Base-by-base conservation (phyloP, 192 early-diverging fungal species). In the Coemansia sp. region DNA sequence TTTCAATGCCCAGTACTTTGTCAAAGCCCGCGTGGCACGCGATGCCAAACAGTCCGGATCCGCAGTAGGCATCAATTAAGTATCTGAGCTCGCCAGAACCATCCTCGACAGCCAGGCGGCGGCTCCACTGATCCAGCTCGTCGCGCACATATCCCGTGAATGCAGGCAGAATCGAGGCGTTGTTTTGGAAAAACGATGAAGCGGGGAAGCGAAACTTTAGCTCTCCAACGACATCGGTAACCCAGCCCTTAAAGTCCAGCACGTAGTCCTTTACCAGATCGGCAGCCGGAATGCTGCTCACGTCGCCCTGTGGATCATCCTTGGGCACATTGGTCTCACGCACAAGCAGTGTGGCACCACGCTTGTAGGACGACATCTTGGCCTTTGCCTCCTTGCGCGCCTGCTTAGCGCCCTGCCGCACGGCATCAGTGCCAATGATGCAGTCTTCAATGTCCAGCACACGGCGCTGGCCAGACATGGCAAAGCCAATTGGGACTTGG, bases 51-150 rank as follows among this genome's bases (percentile, higher is more conserved):
- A 92, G 70, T 10, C 91, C 91, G 1, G 91, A 86, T 11, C 91
- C 91, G 71, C 91, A 92, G 75, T 91, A 92, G 1, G 91, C 89
- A 64, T 92, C 91, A 29, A 92, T 85, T 22, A 91, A 80, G 53
- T 85, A 84, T 46, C 63, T 70, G 38, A 87, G 80, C 43, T 66
- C 77, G 52, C 84, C 68, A 49, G 68, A 58, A 58, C 72, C 43
- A 11, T 33, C 67, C 11, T 64, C 49, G 1, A 66, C 65, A 3
- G 39, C 58, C 46, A 78, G 47, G 11, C n/a, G 20, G 3, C 39
- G 34, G 66, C 73, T 72, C 80, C 80, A 83, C 29, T 46, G 68
- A 10, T 73, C 69, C 58, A 92, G 83, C 64, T 90, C 84, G n/a
- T 81, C 83, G 57, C 88, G 84, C 67, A 90, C 87, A 79, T 90